Evolutionary conservation across 805 yeast species (phyloP).

Genomic region (Candida golubevii): DNA sequence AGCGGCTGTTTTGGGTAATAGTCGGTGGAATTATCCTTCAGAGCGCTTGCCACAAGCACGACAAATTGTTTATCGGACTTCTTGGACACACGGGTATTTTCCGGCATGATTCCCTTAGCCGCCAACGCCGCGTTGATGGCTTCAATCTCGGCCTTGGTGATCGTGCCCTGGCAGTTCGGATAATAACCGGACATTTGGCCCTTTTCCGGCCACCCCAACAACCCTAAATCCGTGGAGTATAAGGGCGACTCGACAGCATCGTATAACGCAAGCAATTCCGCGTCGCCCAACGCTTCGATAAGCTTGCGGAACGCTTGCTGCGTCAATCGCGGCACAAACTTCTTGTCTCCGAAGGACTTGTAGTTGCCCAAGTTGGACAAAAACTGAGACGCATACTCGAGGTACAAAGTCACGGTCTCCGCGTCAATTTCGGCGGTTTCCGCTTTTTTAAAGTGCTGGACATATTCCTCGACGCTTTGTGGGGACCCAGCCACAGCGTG

Average conservation of each 20-base stretch:
- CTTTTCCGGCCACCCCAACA: constrained; percentile 74
- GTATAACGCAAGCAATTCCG: constrained; percentile 31
- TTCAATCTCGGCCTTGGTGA: constrained; percentile 59
- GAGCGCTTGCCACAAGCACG: constrained; percentile 67
- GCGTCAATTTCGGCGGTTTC: constrained; percentile 19
- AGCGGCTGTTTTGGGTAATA: constrained; percentile 48
- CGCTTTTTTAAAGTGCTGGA: constrained; percentile 25
- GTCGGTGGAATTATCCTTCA: constrained; percentile 41
- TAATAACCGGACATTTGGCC: constrained; percentile 79
- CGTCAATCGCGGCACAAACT: constrained; percentile 67
- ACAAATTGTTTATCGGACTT: constrained; percentile 42
- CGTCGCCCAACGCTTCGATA: constrained; percentile 42
- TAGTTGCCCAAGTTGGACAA: constrained; percentile 71
- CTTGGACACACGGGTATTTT: constrained; percentile 74
- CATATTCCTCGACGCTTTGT: constrained; percentile 31
- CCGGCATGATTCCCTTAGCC: constrained; percentile 61
- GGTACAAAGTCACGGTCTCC: constrained; percentile 42
- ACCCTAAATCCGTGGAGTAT: constrained; percentile 44
- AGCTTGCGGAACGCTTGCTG: constrained; percentile 43
- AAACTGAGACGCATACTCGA: constrained; percentile 75
- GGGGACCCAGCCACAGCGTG: constrained; percentile 52
- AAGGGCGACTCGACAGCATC: constrained; percentile 44
- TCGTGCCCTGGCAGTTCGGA: constrained; percentile 35
- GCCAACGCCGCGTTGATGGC: constrained; percentile 65
- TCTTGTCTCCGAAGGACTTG: constrained; percentile 85